phyloP scores from a whole-genome alignment of 2,329 filamentous ascomycete species.

The Fragosphaeria purpurea region DNA sequence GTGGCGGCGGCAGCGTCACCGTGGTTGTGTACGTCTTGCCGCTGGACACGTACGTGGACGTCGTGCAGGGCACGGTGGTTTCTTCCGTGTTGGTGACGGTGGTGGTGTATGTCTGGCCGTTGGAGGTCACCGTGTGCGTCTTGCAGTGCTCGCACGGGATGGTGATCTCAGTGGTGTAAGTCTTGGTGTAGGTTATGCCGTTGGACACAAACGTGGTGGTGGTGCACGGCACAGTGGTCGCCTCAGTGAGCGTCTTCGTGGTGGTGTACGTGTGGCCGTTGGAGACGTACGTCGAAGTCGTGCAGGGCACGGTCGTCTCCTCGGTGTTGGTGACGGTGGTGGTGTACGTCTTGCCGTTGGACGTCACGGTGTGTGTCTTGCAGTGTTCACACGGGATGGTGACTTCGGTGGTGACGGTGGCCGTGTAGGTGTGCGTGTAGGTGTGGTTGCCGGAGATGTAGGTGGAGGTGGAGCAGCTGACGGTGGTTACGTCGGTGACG shows the following conservation, averaged over 20 bases:
- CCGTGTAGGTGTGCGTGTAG: slow-evolving; percentile 3
- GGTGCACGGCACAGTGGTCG: neutral
- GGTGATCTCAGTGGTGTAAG: neutral
- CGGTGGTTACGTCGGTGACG: slow-evolving; percentile 2
- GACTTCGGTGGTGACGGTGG: neutral
- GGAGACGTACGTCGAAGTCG: slow-evolving; percentile 2
- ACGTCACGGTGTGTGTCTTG: slow-evolving; percentile 2
- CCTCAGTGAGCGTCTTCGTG: neutral
- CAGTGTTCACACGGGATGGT: slow-evolving; percentile 2
- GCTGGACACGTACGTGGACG: neutral
- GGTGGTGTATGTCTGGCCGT: neutral
- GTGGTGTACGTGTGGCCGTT: slow-evolving; percentile 6
- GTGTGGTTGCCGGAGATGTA: slow-evolving; percentile 1
- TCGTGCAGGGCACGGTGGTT: neutral
- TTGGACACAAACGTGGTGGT: neutral
- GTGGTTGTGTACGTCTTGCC: slow-evolving; percentile 7
- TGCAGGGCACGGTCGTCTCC: neutral
- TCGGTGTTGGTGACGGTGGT: slow-evolving; percentile 3
- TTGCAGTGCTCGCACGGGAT: slow-evolving; percentile 2
- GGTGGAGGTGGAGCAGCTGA: slow-evolving; percentile 1
- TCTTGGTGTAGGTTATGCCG: slow-evolving; percentile 3
- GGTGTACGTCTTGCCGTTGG: neutral
- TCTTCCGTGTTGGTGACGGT: slow-evolving; percentile 2
- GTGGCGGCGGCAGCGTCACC: neutral
- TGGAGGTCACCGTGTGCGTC: slow-evolving; percentile 2